Evolutionary conservation across 768 basidiomycete species (phyloP).

Genomic region (Russula sp.): DNA sequence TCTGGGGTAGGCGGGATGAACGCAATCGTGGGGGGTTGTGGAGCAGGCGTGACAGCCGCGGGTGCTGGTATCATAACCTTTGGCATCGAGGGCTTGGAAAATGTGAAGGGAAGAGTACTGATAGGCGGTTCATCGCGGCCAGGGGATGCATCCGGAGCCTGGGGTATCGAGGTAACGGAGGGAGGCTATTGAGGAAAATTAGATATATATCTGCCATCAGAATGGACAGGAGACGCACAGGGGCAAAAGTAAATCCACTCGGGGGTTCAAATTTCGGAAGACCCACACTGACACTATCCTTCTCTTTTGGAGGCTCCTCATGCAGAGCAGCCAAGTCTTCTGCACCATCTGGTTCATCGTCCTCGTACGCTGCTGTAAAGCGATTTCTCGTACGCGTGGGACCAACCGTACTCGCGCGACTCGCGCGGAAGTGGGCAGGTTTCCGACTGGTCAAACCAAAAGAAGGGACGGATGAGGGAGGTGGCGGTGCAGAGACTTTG

Average conservation of each 20-base stretch:
- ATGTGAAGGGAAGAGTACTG: constrained; percentile 20
- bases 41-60: not conserved
- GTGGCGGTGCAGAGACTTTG: constrained; percentile 20
- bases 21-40: constrained; percentile 25
- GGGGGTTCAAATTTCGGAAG: constrained; percentile 54
- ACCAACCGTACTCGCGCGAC: constrained; percentile 24
- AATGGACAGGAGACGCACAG: constrained; percentile 34
- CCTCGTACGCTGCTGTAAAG: constrained; percentile 61
- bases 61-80: constrained; percentile 25
- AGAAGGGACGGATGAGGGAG: not conserved
- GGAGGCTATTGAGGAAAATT: constrained; percentile 17
- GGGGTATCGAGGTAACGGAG: constrained; percentile 5
- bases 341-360: constrained; percentile 35
- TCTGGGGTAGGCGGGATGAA: constrained; percentile 28
- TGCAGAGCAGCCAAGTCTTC: constrained; percentile 31
- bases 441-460: constrained; percentile 9
- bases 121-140: constrained; percentile 28
- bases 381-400: constrained; percentile 44
- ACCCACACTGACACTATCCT: constrained; percentile 31
- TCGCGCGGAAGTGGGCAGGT: not conserved
- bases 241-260: constrained; percentile 58
- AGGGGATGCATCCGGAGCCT: constrained; percentile 54
- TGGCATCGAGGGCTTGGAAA: constrained; percentile 17
- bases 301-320: constrained; percentile 35
- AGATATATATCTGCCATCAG: not conserved